Evolutionary conservation across 371 early-diverging fungal genomes (phyloP), one percentile per base, ranked within the genome.

Genomic region (Fennellomyces sp.): DNA sequence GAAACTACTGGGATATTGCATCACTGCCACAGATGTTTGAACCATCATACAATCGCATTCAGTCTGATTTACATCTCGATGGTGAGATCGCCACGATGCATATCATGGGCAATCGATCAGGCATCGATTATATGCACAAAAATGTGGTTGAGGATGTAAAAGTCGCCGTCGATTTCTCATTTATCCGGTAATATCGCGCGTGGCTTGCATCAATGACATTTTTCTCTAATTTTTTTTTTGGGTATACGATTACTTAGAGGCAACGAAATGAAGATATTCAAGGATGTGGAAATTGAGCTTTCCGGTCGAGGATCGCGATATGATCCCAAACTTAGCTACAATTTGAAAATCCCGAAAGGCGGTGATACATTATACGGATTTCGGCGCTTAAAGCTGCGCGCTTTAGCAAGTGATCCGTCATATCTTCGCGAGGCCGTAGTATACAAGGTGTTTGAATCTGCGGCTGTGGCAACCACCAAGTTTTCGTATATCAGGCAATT

Each of bases 351-450:
- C 6, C 25, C 57, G 2, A 65, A 72, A 31, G 51, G 60, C 11
- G 23, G 19, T 11, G n/a, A 56, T 8, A 57, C 47, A 1, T 53
- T 58, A 2, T 69, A 55, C 48, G 60, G 64, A 10, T 69, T 56
- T 31, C 60, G 58, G 38, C 54, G 66, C 3, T 5, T 75, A 25
- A 75, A 75, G 36, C 56, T 75, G 2, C 60, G 76, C 26, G 52
- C 72, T 2, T n/a, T 75, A 5, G 58, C 52, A 29, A 65, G 61
- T 0, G 76, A 75, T 54, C 72, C 69, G 3, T 72, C 76, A 7
- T 75, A 75, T 25, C 30, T 75, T 7, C 75, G 71, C 26, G 75
- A 74, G 47, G 45, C 61, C 15, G 19, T 74, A 0, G 60, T 42
- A 13, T 70, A 66, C 47, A 66, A 68, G 17, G 35, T 66, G 7